Conservation (phyloP, 78 protist species). For the Planoprotostelium fungivorum region DNA sequence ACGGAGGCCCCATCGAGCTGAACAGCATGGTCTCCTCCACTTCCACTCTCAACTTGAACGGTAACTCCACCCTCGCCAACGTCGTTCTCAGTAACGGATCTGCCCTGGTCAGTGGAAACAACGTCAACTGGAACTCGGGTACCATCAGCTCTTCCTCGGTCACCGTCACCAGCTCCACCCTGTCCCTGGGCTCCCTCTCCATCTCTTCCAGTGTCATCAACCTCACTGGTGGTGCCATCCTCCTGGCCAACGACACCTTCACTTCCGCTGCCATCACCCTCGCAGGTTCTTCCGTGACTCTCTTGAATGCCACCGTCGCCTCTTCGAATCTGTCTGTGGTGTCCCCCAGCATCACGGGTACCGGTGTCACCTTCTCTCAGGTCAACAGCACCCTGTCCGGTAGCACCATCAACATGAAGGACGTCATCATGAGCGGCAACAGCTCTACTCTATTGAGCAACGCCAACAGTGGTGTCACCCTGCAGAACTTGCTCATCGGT, state of each 20-base stretch:
- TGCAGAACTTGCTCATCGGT: background rate
- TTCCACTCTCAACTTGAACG: too few relatives aligned
- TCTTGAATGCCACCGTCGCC: background rate
- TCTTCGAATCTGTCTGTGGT: background rate
- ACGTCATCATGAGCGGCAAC: too few relatives aligned
- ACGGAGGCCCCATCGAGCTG: too few relatives aligned
- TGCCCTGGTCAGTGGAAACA: too few relatives aligned
- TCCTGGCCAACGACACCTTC: background rate
- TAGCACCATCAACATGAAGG: too few relatives aligned
- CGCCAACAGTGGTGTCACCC: background rate
- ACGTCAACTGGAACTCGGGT: background rate
- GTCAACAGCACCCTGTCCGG: background rate
- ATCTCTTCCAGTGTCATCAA: background rate
- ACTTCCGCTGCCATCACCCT: background rate
- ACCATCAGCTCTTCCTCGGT: background rate
- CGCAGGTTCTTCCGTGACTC: background rate
- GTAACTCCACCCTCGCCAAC: too few relatives aligned
- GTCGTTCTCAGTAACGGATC: too few relatives aligned
- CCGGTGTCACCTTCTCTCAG: background rate
- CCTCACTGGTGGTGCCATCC: background rate
- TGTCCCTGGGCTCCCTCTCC: background rate
- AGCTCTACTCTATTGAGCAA: background rate
- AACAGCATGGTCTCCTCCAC: too few relatives aligned
- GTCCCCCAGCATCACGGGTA: background rate
- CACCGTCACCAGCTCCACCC: background rate